phyloP scores from a whole-genome alignment of 257 asterid genomes.

The Nicotiana obtusifolia region DNA sequence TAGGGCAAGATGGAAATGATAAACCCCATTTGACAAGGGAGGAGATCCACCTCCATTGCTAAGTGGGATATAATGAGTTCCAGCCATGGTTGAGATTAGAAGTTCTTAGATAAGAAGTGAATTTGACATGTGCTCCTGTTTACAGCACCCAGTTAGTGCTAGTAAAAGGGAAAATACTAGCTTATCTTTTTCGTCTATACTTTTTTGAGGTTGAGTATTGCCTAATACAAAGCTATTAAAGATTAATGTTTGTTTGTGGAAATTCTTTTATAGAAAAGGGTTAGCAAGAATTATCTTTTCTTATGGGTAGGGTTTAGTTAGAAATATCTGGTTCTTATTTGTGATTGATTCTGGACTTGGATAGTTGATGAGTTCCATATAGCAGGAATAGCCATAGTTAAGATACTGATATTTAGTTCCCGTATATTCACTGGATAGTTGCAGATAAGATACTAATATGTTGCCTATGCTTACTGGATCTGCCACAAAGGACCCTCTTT shows the following conservation, averaged over 20 bases:
- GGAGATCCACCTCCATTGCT: neutral
- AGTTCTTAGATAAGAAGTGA: neutral
- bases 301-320: neutral
- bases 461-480: neutral
- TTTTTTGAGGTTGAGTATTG: neutral
- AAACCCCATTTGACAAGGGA: neutral
- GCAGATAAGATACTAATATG: neutral
- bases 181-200: neutral
- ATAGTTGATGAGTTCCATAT: neutral
- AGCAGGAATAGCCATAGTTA: neutral
- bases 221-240: neutral
- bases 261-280: neutral
- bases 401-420: neutral
- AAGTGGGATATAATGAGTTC: neutral
- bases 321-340: neutral
- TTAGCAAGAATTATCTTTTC: neutral
- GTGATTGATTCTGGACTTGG: neutral
- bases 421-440: neutral
- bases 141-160: neutral
- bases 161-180: neutral
- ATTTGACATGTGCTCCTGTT: neutral
- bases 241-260: neutral
- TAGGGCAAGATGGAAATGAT: neutral
- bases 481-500: neutral
- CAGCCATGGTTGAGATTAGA: neutral